Evolutionary conservation across 2,329 filamentous ascomycete genomes (phyloP).

Genomic region (Calonectria montana): DNA sequence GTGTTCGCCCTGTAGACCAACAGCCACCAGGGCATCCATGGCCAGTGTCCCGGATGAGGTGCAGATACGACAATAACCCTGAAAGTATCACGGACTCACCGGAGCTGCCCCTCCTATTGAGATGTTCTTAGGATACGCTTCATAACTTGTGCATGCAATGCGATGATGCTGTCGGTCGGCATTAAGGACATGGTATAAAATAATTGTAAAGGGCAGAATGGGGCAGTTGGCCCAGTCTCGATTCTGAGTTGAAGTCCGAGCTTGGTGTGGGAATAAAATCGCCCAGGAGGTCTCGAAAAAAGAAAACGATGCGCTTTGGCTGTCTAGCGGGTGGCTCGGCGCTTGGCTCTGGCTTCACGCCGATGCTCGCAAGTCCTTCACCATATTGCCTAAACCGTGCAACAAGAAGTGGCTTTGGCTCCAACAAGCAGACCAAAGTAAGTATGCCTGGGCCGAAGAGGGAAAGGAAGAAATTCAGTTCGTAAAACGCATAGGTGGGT

Average conservation of each 20-base stretch:
- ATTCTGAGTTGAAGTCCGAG: slow-evolving; percentile 6
- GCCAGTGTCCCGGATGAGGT: neutral
- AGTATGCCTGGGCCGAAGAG: neutral
- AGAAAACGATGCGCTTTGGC: neutral
- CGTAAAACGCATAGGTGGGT: neutral
- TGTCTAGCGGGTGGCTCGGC: slow-evolving; percentile 3
- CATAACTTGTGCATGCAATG: slow-evolving; percentile 20
- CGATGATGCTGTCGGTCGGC: neutral
- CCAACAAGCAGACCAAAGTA: neutral
- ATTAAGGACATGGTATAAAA: neutral
- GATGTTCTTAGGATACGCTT: slow-evolving; percentile 27
- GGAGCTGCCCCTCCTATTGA: slow-evolving; percentile 27
- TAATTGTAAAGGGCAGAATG: neutral
- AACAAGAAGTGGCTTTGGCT: neutral
- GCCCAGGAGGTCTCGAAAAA: neutral
- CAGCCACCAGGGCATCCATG: slow-evolving; percentile 29
- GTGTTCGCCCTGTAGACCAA: slow-evolving; percentile 28
- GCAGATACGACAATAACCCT: slow-evolving; percentile 30
- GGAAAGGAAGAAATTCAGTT: neutral
- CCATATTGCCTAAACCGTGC: neutral
- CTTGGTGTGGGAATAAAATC: neutral
- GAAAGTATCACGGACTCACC: slow-evolving; percentile 32
- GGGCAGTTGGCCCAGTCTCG: slow-evolving; percentile 16
- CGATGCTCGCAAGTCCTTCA: neutral
- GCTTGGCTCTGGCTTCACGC: neutral